Evolutionary conservation across 306 rosid genomes (phyloP), one percentile per base, ranked within the genome.

Genomic region (Castanospermum australe): DNA sequence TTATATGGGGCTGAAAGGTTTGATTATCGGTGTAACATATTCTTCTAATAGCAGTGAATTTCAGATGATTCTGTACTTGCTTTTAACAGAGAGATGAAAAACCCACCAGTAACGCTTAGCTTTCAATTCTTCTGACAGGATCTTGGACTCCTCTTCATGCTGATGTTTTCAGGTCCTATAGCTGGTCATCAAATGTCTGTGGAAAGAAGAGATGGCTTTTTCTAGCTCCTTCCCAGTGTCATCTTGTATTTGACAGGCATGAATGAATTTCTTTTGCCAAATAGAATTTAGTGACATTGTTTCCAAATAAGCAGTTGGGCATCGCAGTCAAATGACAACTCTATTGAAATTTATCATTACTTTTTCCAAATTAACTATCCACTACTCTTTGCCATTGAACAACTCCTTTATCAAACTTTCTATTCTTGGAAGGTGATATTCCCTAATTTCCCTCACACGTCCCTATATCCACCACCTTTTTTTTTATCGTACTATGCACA

Each of bases 61-160:
- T 61, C 2, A 6, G 22, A 57, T 71, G 17, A 71, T 71, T 44
- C 42, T 59, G 41, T 38, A 60, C 50, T 81, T 63, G 48, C 47
- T 70, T 75, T 71, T 57, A 32, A 52, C 48, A 51, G 59, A 68
- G 68, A 75, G 71, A 79, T 42, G 71, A 70, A 64, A 47, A 36
- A 60, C 30, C 55, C 61, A 28, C 54, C 5, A 5, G 63, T 82
- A 72, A 84, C 77, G 71, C 47, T 45, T 63, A 63, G 54, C 68
- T 57, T 79, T 81, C 77, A 32, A 35, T 70, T 88, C 68, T 78
- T 82, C 70, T 67, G 22, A 84, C 86, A 93, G 99, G 94, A 73
- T 88, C 99, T 80, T 93, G 98, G 99, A 95, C 99, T 81, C 98
- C 96, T 78, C 91, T 95, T 79, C 98, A 95, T 65, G 97, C 99